A percentile compares a stretch with the other conserved stretches of the same genome.
phyloP scores from a whole-genome alignment of 2,329 filamentous ascomycete genomes.

The Calonectria crousiana region DNA sequence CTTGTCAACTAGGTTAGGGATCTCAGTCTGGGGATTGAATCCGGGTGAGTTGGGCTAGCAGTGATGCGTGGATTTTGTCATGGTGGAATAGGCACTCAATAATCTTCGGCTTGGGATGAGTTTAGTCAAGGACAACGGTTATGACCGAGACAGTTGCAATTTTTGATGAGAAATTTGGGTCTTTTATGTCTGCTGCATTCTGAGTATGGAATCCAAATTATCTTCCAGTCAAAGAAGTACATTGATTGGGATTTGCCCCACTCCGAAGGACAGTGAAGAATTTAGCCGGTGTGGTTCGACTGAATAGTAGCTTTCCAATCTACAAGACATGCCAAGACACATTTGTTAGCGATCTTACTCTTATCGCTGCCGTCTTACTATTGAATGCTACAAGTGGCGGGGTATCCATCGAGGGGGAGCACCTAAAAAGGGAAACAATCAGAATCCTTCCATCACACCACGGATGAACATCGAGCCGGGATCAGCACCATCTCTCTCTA shows the following conservation, averaged over 20 bases:
- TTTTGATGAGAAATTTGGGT: background rate
- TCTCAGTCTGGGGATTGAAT: conserved; percentile 15
- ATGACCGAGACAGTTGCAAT: background rate
- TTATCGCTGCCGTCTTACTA: background rate
- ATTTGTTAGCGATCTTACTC: background rate
- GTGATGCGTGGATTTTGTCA: background rate
- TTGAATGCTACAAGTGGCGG: background rate
- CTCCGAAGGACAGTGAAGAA: background rate
- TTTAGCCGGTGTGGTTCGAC: background rate
- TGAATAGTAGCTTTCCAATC: background rate
- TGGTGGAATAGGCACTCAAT: background rate
- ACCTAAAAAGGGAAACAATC: conserved; percentile 5
- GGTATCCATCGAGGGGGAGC: too few species aligned
- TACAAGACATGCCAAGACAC: background rate
- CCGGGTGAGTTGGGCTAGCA: background rate
- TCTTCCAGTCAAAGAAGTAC: background rate
- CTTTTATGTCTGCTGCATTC: background rate
- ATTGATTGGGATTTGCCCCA: background rate
- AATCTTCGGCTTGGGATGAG: background rate
- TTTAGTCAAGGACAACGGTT: background rate
- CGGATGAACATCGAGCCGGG: background rate
- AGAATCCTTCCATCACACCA: background rate
- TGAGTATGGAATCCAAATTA: background rate
- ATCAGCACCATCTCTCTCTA: background rate
- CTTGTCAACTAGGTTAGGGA: conserved; percentile 9